Conservation (phyloP, 305 asterid species). For the Andrographis paniculata region DNA sequence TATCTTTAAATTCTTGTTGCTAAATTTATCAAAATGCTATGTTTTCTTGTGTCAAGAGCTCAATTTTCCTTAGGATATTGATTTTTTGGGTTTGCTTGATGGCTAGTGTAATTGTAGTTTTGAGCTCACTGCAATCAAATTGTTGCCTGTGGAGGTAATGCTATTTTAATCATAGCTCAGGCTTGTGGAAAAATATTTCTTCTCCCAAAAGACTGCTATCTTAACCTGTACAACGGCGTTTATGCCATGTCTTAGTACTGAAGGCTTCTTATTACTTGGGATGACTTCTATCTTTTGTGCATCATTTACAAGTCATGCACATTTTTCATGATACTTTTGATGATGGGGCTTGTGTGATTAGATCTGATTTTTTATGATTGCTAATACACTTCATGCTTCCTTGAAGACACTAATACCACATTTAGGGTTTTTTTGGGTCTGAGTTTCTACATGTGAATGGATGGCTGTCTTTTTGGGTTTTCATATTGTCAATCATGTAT, state of each 20-base stretch:
- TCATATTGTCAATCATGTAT: neutral
- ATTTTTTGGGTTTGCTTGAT: slow-evolving; percentile 5
- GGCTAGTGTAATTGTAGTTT: slow-evolving; percentile 1
- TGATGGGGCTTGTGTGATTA: too few relatives aligned
- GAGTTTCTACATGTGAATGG: too few relatives aligned
- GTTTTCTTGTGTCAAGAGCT: slow-evolving; percentile 6
- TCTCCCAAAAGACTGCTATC: too few relatives aligned
- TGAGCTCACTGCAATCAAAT: slow-evolving; percentile 11
- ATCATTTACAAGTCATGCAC: neutral
- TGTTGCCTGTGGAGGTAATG: too few relatives aligned
- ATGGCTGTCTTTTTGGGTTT: too few relatives aligned
- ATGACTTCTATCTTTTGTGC: neutral
- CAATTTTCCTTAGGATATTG: slow-evolving; percentile 7
- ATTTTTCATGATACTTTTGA: neutral
- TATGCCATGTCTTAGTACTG: neutral
- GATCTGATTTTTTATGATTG: too few relatives aligned
- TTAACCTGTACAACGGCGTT: too few relatives aligned
- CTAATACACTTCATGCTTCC: too few relatives aligned
- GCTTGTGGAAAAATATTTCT: too few relatives aligned
- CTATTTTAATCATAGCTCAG: too few relatives aligned
- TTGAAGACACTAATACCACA: too few relatives aligned
- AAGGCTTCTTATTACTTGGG: neutral
- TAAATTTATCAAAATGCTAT: neutral
- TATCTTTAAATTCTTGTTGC: neutral
- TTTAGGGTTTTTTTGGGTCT: too few relatives aligned